These are phyloP conservation scores for Macrophomina phaseolina DNA, from an alignment of 2,329 filamentous ascomycete genomes.

Conservation along the genomic window DNA sequence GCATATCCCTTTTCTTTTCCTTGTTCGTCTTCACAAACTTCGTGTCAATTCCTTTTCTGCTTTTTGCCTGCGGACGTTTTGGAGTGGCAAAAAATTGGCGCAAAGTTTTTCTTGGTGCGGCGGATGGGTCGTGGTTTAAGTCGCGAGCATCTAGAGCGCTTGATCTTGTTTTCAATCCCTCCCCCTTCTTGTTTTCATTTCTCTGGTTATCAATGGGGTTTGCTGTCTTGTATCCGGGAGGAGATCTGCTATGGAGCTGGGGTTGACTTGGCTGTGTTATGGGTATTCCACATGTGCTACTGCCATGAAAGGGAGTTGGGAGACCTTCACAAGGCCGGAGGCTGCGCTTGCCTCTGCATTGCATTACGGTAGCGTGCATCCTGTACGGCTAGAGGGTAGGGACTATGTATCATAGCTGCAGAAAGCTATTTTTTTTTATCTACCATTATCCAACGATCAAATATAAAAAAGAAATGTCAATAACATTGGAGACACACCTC, in stretches of 20 bases:
- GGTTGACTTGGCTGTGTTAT: background rate
- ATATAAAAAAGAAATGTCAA: constrained; percentile 13
- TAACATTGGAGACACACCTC: background rate
- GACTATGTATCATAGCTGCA: constrained; percentile 21
- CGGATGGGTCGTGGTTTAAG: constrained; percentile 15
- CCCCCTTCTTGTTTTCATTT: constrained; percentile 5
- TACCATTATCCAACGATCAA: constrained; percentile 15
- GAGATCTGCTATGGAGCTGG: constrained; percentile 14
- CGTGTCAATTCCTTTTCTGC: constrained; percentile 15
- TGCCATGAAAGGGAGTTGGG: background rate
- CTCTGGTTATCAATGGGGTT: background rate
- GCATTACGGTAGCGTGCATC: background rate
- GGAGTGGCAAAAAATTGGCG: constrained; percentile 23
- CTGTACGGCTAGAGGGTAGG: background rate
- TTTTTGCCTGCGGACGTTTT: constrained; percentile 14
- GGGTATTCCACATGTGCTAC: background rate
- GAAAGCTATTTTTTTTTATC: constrained; percentile 20
- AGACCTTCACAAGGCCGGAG: background rate
- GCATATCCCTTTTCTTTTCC: constrained; percentile 5
- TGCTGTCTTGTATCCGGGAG: background rate
- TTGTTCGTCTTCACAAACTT: constrained; percentile 4
- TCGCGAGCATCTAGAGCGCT: constrained; percentile 24
- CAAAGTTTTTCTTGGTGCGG: constrained; percentile 14
- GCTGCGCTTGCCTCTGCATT: background rate
- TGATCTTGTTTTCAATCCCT: constrained; percentile 2